phyloP scores from a whole-genome alignment of 176 grass and related monocot genomes.

The Avena atlantica region DNA sequence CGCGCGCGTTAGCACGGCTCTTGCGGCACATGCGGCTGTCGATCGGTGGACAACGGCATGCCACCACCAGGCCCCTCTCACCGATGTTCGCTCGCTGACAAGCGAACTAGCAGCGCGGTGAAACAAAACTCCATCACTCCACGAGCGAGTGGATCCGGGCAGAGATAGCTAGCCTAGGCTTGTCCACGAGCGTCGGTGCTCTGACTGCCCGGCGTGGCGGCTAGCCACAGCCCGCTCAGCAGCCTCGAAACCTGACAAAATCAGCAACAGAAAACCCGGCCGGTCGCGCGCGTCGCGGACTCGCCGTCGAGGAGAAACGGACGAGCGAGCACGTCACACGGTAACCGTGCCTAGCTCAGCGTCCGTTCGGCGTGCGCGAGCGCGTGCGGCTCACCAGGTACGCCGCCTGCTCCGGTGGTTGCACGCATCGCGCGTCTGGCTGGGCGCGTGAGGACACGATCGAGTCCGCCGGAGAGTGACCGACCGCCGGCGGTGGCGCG shows the following conservation, averaged over 20 bases:
- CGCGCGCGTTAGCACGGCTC: too few species aligned
- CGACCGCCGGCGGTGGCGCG: not conserved
- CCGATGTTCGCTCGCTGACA: too few species aligned
- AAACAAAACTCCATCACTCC: too few species aligned
- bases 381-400: too few species aligned
- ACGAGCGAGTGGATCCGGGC: too few species aligned
- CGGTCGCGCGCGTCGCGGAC: not conserved
- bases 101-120: too few species aligned
- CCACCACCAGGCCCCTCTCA: too few species aligned
- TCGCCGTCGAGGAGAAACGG: not conserved
- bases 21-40: not conserved
- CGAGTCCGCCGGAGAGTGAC: not conserved
- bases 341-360: not conserved
- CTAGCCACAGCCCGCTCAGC: not conserved
- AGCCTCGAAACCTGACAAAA: not conserved
- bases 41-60: not conserved
- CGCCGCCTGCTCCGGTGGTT: too few species aligned
- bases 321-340: not conserved
- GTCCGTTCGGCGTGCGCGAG: not conserved
- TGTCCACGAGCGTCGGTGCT: constrained; percentile 7
- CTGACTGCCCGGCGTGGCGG: not conserved
- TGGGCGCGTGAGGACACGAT: not conserved
- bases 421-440: not conserved
- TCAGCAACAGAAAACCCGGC: not conserved
- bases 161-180: too few species aligned